Conservation (phyloP, 768 basidiomycete genomes). For the Pleurotus sapidus region DNA sequence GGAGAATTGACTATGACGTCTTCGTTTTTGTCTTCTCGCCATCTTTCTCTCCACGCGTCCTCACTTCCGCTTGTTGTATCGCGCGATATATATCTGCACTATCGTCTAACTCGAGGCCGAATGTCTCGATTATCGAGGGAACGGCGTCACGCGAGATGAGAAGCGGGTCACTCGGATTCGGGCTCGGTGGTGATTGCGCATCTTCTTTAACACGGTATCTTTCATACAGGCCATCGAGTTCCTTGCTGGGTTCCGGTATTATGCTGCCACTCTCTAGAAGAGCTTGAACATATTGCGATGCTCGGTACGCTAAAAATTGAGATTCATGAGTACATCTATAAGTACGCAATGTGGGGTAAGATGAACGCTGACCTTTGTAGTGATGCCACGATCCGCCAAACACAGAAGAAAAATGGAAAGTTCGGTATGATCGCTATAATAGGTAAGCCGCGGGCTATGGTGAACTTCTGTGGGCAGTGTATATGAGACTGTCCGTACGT, state of each 20-base stretch:
- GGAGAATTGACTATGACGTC: too few species aligned
- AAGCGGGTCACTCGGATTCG: slow-evolving; percentile 24
- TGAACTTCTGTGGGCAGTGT: neutral
- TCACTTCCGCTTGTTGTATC: slow-evolving; percentile 51
- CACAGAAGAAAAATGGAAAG: slow-evolving; percentile 82
- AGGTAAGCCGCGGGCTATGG: neutral
- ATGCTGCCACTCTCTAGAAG: slow-evolving; percentile 57
- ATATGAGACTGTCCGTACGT: slow-evolving; percentile 37
- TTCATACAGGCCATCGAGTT: slow-evolving; percentile 58
- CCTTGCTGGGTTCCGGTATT: slow-evolving; percentile 48
- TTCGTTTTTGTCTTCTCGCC: too few species aligned
- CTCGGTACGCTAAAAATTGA: slow-evolving; percentile 52
- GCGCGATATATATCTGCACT: slow-evolving; percentile 59
- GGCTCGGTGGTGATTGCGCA: slow-evolving; percentile 7
- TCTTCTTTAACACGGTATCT: slow-evolving; percentile 12
- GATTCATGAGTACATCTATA: too few species aligned
- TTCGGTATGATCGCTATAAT: slow-evolving; percentile 76
- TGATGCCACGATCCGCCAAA: slow-evolving; percentile 86
- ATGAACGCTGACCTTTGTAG: slow-evolving; percentile 54
- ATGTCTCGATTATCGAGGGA: slow-evolving; percentile 43
- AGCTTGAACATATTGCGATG: slow-evolving; percentile 63
- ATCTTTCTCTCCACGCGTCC: slow-evolving; percentile 19
- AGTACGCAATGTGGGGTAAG: neutral
- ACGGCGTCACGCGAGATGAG: slow-evolving; percentile 54
- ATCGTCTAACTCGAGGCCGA: slow-evolving; percentile 42